Percentiles rank a stretch among this genome's conserved stretches.
Conservation (phyloP, 208 protist species). For the Acanthamoeba triangularis region DNA sequence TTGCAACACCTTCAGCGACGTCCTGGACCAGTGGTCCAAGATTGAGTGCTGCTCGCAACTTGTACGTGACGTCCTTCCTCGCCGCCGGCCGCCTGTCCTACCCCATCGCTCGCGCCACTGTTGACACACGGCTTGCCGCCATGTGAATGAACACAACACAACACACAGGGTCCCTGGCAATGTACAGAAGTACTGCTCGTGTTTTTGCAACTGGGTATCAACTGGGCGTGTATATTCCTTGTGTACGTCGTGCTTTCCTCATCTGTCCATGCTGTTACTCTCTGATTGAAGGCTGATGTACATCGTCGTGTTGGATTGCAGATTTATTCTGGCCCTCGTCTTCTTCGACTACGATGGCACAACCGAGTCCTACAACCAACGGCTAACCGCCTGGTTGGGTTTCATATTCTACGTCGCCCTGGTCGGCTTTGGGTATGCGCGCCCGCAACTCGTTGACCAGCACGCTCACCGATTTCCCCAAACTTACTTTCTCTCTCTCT, state of each 20-base stretch:
- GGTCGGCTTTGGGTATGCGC: conserved; percentile 15
- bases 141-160: neutral
- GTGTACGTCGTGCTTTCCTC: conserved; percentile 1
- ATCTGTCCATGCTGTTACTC: neutral
- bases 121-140: too few species aligned
- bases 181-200: conserved; percentile 58
- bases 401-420: conserved; percentile 22
- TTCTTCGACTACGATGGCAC: conserved; percentile 66
- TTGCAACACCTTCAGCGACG: conserved; percentile 69
- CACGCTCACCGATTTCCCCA: neutral
- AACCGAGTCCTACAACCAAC: conserved; percentile 1
- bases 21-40: conserved; percentile 13
- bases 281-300: too few species aligned
- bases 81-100: neutral
- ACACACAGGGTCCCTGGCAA: neutral
- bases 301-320: neutral
- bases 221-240: conserved; percentile 69
- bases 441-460: neutral
- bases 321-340: conserved; percentile 56
- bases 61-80: neutral
- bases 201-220: conserved; percentile 61
- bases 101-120: neutral
- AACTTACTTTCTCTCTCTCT: neutral
- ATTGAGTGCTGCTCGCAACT: conserved; percentile 46
- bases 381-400: conserved; percentile 1